A percentile compares a stretch with the other conserved stretches of the same genome.
Evolutionary conservation across 176 grass and related monocot species (phyloP).

Genomic region (Pharus latifolius): DNA sequence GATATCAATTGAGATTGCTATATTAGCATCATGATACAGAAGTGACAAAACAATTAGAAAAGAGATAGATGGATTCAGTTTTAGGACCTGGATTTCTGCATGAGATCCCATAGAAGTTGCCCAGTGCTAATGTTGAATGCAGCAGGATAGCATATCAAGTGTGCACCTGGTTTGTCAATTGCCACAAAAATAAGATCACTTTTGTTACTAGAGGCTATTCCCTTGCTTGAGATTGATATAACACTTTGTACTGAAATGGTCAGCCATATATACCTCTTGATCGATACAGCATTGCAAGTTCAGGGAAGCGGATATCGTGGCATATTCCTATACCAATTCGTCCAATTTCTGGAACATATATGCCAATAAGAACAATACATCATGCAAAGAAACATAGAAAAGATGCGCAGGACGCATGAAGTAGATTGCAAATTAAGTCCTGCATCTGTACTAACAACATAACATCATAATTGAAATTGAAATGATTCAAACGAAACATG

Average conservation of each 20-base stretch:
- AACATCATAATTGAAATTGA: background rate
- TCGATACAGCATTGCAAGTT: slow-evolving; percentile 48
- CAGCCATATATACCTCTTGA: slow-evolving; percentile 41
- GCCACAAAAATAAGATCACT: background rate
- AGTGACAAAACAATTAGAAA: background rate
- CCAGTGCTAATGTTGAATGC: slow-evolving; percentile 73
- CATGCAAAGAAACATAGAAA: background rate
- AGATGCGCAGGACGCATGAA: too few relatives aligned
- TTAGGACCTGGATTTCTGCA: slow-evolving; percentile 66
- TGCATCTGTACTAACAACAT: background rate
- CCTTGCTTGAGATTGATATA: background rate
- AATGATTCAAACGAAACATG: too few relatives aligned
- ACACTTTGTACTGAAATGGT: background rate
- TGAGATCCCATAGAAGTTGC: slow-evolving; percentile 60
- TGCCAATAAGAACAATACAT: background rate
- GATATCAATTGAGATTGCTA: too few relatives aligned
- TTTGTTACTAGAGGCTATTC: background rate
- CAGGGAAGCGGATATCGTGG: slow-evolving; percentile 65
- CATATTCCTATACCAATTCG: slow-evolving; percentile 59
- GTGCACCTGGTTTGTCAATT: slow-evolving; percentile 25
- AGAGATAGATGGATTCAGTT: background rate
- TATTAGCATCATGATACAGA: background rate
- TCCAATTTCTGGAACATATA: slow-evolving; percentile 36
- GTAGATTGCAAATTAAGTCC: background rate
- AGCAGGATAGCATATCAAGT: slow-evolving; percentile 62